Percentiles rank a stretch among this genome's conserved stretches.
Evolutionary conservation across 176 grass and related monocot genomes (phyloP).

Genomic region (Aechmea fasciata): DNA sequence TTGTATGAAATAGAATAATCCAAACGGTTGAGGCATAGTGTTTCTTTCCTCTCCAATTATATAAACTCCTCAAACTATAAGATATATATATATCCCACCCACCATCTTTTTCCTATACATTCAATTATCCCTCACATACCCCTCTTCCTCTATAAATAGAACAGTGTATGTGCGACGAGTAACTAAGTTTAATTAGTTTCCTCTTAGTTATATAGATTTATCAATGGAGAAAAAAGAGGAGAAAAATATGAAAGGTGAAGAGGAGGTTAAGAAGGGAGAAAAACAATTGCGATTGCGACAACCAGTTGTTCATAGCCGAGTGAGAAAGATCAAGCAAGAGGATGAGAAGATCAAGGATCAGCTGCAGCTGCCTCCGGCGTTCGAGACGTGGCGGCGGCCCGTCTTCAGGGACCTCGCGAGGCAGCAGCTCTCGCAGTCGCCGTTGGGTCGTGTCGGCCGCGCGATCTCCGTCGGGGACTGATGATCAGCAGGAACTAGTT

Average conservation of each 20-base stretch:
- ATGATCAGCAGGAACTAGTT: neutral
- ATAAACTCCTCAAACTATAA: neutral
- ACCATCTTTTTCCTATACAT: neutral
- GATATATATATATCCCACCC: neutral
- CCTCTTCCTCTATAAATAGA: neutral
- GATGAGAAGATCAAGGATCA: slow-evolving; percentile 50
- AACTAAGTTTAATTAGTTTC: neutral
- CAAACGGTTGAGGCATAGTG: neutral
- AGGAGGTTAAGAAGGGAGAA: neutral
- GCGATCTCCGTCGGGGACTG: slow-evolving; percentile 22
- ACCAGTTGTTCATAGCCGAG: slow-evolving; percentile 52
- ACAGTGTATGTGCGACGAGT: no score
- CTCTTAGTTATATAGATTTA: neutral
- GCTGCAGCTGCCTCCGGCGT: slow-evolving; percentile 29
- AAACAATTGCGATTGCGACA: slow-evolving; percentile 12
- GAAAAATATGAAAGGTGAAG: neutral
- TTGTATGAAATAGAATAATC: neutral
- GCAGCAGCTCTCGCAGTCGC: slow-evolving; percentile 33
- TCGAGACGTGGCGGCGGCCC: slow-evolving; percentile 29
- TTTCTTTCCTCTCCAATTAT: no score
- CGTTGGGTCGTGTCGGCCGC: slow-evolving; percentile 36
- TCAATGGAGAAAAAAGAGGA: slow-evolving; percentile 21
- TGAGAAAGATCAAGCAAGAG: slow-evolving; percentile 66
- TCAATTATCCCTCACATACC: neutral
- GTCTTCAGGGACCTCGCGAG: slow-evolving; percentile 9